These are phyloP conservation scores for Phoma sp. DNA, from an alignment of 2,329 filamentous ascomycete genomes.

Conservation along the genomic window DNA sequence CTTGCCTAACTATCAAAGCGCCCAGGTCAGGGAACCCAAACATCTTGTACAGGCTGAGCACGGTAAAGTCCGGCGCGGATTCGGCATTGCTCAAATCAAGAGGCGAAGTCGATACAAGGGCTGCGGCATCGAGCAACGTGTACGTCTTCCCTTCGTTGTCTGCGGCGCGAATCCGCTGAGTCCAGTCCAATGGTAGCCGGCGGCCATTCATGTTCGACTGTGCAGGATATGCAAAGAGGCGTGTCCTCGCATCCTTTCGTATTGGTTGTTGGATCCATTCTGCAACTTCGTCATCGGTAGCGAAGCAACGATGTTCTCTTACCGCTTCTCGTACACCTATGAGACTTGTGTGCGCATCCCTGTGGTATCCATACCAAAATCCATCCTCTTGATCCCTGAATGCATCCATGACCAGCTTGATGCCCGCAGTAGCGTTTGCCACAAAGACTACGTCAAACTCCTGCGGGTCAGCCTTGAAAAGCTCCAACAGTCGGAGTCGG, in stretches of 20 bases:
- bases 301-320: slow-evolving; percentile 67
- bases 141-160: slow-evolving; percentile 54
- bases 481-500: slow-evolving; percentile 71
- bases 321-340: slow-evolving; percentile 79
- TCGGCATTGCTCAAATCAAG: slow-evolving; percentile 70
- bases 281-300: slow-evolving; percentile 66
- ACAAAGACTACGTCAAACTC: slow-evolving; percentile 91
- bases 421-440: slow-evolving; percentile 86
- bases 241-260: slow-evolving; percentile 27
- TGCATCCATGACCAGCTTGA: slow-evolving; percentile 84
- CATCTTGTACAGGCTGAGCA: slow-evolving; percentile 94
- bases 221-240: slow-evolving; percentile 80
- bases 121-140: slow-evolving; percentile 83
- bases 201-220: slow-evolving; percentile 93
- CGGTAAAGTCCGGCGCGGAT: slow-evolving; percentile 79
- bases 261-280: slow-evolving; percentile 63
- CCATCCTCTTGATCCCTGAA: slow-evolving; percentile 72
- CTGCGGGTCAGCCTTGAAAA: slow-evolving; percentile 81
- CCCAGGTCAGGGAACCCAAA: slow-evolving; percentile 95
- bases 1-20: slow-evolving; percentile 79
- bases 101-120: slow-evolving; percentile 76
- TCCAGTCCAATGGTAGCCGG: slow-evolving; percentile 75
- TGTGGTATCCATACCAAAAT: slow-evolving; percentile 83
- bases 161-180: slow-evolving; percentile 52
- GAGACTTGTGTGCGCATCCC: slow-evolving; percentile 84